Percentiles rank a stretch among this genome's conserved stretches.
Evolutionary conservation across 305 asterid species (phyloP).

Genomic region (Fraxinus floribunda): DNA sequence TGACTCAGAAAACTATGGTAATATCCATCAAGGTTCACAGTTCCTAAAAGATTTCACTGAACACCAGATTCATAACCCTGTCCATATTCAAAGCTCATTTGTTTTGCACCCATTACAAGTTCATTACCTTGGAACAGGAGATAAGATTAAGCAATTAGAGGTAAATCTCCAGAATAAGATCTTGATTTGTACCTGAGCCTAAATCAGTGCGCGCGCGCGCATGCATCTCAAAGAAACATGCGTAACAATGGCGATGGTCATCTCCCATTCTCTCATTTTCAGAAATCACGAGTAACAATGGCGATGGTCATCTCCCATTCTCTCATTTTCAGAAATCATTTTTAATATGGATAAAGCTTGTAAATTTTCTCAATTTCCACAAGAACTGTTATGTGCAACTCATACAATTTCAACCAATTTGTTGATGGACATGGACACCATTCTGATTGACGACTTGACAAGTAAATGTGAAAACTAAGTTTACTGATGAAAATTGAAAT

Average conservation of each 20-base stretch:
- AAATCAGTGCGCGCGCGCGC: not conserved
- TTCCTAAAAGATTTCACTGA: not conserved
- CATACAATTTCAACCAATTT: not conserved
- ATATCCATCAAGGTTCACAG: not conserved
- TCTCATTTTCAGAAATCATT: not conserved
- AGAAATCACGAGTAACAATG: not conserved
- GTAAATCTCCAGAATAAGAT: not conserved
- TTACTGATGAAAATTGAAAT: not conserved
- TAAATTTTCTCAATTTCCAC: conserved; percentile 3
- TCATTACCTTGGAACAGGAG: too few species aligned
- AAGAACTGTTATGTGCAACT: not conserved
- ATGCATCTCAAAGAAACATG: not conserved
- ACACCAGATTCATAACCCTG: not conserved
- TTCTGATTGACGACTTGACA: not conserved
- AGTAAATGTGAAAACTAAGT: not conserved
- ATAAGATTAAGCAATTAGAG: not conserved
- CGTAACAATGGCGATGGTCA: not conserved
- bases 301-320: not conserved
- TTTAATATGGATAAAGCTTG: conserved; percentile 3
- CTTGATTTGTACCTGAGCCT: not conserved
- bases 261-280: not conserved
- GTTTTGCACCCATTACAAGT: not conserved
- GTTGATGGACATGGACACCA: conserved; percentile 7
- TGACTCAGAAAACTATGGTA: not conserved
- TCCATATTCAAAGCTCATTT: not conserved